Base-by-base conservation (phyloP, 768 basidiomycete species). In the Mycena belliarum region DNA sequence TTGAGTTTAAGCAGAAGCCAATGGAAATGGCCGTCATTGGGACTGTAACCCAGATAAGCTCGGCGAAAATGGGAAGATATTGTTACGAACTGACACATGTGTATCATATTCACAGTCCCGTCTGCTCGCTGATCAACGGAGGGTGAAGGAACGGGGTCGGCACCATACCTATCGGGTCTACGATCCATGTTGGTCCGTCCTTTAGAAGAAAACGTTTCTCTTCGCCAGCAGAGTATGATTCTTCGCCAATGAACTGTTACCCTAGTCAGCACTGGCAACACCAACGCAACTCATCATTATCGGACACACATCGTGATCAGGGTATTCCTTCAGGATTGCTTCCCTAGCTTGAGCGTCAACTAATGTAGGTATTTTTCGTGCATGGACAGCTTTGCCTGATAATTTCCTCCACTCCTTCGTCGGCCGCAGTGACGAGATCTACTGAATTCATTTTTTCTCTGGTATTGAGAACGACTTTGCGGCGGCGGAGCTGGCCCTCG, bases 91-190 rank as follows among this genome's bases (percentile, higher is more conserved):
- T 55, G 29, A 68, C 65, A 68, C 66, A 68, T 68, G 52, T 68
- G 65, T 18, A 66, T 57, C 63, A 66, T 65, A 45, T 67, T 68
- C 15, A 68, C 67, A 7, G 67, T 68, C 15, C 67, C 67, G 37
- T 66, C 67, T 47, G 16, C 3, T 14, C 10, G 7, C 61, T 63
- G 10, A 55, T 52, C 11, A 45, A 47, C 37, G 7, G 29, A 6
- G 29, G 6, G 55, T 54, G 58, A 52, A 20, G 52, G 32, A 52
- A 44, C 45, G 52, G 49, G 24, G 59, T 63, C 9, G 56, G 52
- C 11, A 46, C 51, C 37, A 52, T 58, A 58, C 65, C 67, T 44
- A 68, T 60, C 23, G 67, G 67, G 47, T 68, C 67, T 14, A 68
- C 57, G 33, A 67, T 67, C 67, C 67, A 68, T 2, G 67, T 68